Evolutionary conservation across 768 basidiomycete species (phyloP).

Genomic region (Mrakia gelida): DNA sequence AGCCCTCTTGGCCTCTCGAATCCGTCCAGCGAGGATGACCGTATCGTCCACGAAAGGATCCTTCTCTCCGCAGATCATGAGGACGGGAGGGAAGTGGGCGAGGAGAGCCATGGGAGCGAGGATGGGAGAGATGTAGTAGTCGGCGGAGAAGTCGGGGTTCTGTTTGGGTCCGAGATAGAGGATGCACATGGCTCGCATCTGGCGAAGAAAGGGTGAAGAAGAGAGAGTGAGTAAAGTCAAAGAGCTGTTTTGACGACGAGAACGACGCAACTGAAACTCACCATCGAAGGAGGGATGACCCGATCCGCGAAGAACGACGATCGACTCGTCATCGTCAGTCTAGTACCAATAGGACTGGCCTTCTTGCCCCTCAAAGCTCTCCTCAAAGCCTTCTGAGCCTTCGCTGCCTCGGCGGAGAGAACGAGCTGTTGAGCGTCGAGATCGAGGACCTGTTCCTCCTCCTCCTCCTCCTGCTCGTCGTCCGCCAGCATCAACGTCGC

Average conservation of each 20-base stretch:
- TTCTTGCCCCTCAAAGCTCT: constrained; percentile 46
- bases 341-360: constrained; percentile 66
- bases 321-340: constrained; percentile 90
- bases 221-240: background rate
- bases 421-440: constrained; percentile 19
- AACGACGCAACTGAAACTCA: constrained; percentile 47
- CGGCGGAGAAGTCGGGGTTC: constrained; percentile 88
- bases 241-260: background rate
- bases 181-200: constrained; percentile 99
- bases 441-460: constrained; percentile 20
- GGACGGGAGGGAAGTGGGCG: constrained; percentile 86
- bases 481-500: background rate
- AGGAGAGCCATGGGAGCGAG: constrained; percentile 76
- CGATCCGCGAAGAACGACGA: constrained; percentile 91
- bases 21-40: constrained; percentile 73
- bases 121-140: constrained; percentile 95
- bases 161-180: constrained; percentile 90
- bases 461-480: constrained; percentile 29
- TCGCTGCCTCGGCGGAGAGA: background rate
- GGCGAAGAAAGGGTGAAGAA: background rate
- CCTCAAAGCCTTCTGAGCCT: constrained; percentile 19
- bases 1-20: constrained; percentile 89
- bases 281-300: constrained; percentile 93
- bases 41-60: constrained; percentile 96
- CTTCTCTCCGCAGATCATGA: constrained; percentile 87